A percentile compares a stretch with the other conserved stretches of the same genome.
Conservation (phyloP, 1,284 basidiomycete genomes). For the Sphagnurus paluster region DNA sequence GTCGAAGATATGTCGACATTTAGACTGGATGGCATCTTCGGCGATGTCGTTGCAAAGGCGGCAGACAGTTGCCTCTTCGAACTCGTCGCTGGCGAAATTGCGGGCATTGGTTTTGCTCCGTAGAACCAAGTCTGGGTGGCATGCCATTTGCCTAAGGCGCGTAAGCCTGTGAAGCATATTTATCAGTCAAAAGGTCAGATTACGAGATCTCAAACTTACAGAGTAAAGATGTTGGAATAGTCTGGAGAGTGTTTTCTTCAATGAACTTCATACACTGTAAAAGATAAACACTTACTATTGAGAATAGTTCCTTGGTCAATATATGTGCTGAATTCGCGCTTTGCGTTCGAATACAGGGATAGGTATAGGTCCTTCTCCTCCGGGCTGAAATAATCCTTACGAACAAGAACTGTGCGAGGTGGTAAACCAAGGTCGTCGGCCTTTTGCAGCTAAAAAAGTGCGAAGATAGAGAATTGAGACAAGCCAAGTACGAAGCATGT, state of each 20-base stretch:
- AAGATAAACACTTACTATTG: slow-evolving; percentile 66
- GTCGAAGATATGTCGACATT: slow-evolving; percentile 90
- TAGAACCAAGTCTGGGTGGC: slow-evolving; percentile 93
- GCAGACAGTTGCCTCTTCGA: slow-evolving; percentile 79
- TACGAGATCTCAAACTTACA: too few species aligned
- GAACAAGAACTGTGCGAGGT: slow-evolving; percentile 88
- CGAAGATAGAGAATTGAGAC: neutral
- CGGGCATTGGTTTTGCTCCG: slow-evolving; percentile 80
- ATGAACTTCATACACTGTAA: slow-evolving; percentile 7
- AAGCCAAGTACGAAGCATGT: neutral
- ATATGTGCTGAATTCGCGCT: slow-evolving; percentile 90
- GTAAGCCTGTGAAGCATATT: slow-evolving; percentile 52
- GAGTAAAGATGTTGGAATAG: slow-evolving; percentile 93
- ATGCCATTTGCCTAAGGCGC: slow-evolving; percentile 95
- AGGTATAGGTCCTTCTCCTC: slow-evolving; percentile 97
- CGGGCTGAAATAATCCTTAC: slow-evolving; percentile 92
- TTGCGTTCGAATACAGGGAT: slow-evolving; percentile 91
- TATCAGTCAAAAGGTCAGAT: neutral
- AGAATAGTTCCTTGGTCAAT: slow-evolving; percentile 89
- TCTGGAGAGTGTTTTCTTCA: slow-evolving; percentile 46
- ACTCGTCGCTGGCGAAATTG: slow-evolving; percentile 57
- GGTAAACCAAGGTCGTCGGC: slow-evolving; percentile 98
- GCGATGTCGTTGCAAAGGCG: slow-evolving; percentile 96
- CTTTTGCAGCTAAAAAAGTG: slow-evolving; percentile 69
- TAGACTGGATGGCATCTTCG: slow-evolving; percentile 94